A percentile compares a stretch with the other conserved stretches of the same genome.
These are phyloP conservation scores for Byssochlamys sp. DNA, from an alignment of 2,329 filamentous ascomycete species.

Conservation along the genomic window DNA sequence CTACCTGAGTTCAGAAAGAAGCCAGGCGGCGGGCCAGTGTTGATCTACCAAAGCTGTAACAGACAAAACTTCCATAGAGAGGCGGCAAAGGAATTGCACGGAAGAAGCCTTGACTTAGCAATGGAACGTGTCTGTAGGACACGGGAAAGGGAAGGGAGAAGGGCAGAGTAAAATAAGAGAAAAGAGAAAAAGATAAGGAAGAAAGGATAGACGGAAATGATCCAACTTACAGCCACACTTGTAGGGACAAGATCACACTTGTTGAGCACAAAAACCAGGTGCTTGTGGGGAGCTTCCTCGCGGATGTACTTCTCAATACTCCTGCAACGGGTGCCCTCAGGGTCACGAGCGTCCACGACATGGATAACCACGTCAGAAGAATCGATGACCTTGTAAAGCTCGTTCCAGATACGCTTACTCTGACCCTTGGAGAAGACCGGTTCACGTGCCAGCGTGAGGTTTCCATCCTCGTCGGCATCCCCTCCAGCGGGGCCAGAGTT, in stretches of 20 bases:
- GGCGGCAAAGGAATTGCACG: constrained; percentile 44
- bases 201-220: not conserved
- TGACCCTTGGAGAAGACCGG: constrained; percentile 91
- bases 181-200: constrained; percentile 5
- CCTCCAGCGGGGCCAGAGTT: constrained; percentile 50
- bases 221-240: constrained; percentile 76
- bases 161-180: too few species aligned
- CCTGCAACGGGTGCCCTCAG: constrained; percentile 77
- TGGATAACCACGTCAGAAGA: constrained; percentile 95
- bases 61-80: constrained; percentile 69
- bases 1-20: constrained; percentile 59
- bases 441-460: constrained; percentile 59
- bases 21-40: constrained; percentile 61
- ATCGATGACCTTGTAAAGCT: constrained; percentile 89
- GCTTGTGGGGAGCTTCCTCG: constrained; percentile 91
- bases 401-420: constrained; percentile 93
- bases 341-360: constrained; percentile 80
- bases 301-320: constrained; percentile 87
- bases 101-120: constrained; percentile 87
- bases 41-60: constrained; percentile 99
- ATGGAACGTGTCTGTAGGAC: constrained; percentile 27
- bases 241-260: constrained; percentile 91
- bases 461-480: constrained; percentile 35
- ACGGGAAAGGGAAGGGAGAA: constrained; percentile 3
- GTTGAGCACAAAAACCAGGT: constrained; percentile 79